These are phyloP conservation scores for Chenopodium quinoa DNA, from an alignment of 148 eudicot genomes.

Conservation along the genomic window DNA sequence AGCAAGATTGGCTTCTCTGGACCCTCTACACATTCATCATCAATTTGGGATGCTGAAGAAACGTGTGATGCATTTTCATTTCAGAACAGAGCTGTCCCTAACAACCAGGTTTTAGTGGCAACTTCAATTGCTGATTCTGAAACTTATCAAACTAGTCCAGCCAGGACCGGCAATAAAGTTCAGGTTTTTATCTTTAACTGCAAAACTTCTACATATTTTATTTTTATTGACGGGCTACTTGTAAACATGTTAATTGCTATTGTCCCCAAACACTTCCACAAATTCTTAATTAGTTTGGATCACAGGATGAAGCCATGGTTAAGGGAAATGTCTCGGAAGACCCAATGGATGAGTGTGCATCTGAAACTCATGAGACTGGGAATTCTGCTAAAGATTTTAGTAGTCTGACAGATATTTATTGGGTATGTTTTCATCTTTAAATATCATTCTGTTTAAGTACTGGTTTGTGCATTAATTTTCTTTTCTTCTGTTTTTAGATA, in stretches of 20 bases:
- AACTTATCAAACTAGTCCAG: conserved; percentile 27
- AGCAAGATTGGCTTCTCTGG: conserved; percentile 39
- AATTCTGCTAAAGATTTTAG: conserved; percentile 47
- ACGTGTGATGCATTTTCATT: conserved; percentile 95
- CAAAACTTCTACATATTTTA: background rate
- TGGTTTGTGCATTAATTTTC: background rate
- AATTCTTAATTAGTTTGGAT: background rate
- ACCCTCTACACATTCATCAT: conserved; percentile 25
- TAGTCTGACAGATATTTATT: conserved; percentile 71
- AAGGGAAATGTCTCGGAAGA: conserved; percentile 34
- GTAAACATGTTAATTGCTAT: background rate
- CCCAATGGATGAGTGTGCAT: conserved; percentile 51
- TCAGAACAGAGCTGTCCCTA: conserved; percentile 37
- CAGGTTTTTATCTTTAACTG: conserved; percentile 44
- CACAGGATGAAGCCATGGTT: conserved; percentile 39
- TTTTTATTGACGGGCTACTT: background rate
- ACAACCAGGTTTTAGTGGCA: conserved; percentile 28
- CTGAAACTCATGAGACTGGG: conserved; percentile 37
- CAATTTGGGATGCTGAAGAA: conserved; percentile 98
- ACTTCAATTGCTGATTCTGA: conserved; percentile 27
- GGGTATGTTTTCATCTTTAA: conserved; percentile 51
- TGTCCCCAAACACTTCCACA: too few relatives aligned
- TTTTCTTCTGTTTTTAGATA: background rate
- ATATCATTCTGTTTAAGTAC: background rate
- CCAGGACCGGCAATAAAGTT: conserved; percentile 23